These are phyloP conservation scores for Fraxinus velutina DNA, from an alignment of 305 asterid species.

Conservation along the genomic window DNA sequence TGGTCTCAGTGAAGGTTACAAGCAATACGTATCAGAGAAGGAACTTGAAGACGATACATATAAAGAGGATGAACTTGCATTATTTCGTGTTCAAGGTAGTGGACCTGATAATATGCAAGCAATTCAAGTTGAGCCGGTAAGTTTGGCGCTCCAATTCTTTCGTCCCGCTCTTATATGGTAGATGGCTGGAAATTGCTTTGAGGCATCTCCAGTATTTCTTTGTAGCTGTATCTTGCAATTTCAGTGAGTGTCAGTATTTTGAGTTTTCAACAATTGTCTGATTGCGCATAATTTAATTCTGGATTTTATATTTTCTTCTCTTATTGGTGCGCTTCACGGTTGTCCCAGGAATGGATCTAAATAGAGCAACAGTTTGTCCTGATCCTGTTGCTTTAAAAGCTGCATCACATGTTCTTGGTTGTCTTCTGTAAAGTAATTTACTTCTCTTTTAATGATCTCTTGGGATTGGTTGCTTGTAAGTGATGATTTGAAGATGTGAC, in stretches of 20 bases:
- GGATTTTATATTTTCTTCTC: not conserved
- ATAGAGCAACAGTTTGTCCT: not conserved
- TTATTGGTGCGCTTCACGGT: not conserved
- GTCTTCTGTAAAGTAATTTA: not conserved
- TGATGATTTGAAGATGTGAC: not conserved
- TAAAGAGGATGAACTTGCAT: slow-evolving; percentile 75
- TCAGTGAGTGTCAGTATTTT: not conserved
- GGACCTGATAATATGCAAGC: slow-evolving; percentile 99
- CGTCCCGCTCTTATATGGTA: slow-evolving; percentile 7
- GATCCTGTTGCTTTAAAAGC: not conserved
- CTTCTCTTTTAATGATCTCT: not conserved
- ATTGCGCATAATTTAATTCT: not conserved
- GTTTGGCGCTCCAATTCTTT: slow-evolving; percentile 25
- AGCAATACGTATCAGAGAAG: slow-evolving; percentile 59
- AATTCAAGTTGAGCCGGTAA: slow-evolving; percentile 95
- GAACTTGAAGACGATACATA: slow-evolving; percentile 79
- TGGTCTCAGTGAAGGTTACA: slow-evolving; percentile 87
- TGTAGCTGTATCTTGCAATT: not conserved
- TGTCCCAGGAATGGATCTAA: not conserved
- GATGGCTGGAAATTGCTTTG: slow-evolving; percentile 6
- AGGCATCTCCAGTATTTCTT: not conserved
- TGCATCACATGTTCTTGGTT: not conserved
- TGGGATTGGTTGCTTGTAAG: not conserved
- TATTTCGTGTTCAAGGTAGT: slow-evolving; percentile 92
- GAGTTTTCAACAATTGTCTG: slow-evolving; percentile 1